Evolutionary conservation across 2,329 filamentous ascomycete genomes (phyloP).

Genomic region (Penicillium sumatraense): DNA sequence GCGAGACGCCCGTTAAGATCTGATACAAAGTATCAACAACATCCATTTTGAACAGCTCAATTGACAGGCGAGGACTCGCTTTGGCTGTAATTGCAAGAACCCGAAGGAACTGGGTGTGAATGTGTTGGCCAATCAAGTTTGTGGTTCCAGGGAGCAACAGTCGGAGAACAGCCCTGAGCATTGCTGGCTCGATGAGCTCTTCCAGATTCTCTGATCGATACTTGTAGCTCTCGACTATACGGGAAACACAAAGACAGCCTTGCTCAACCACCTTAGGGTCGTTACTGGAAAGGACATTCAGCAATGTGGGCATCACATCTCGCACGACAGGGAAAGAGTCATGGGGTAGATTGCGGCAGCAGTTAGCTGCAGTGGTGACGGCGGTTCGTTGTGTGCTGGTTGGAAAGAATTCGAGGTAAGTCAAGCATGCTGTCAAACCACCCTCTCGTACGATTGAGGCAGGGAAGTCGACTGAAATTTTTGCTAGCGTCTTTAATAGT

Average conservation of each 20-base stretch:
- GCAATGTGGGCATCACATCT: slow-evolving; percentile 94
- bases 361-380: slow-evolving; percentile 96
- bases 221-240: slow-evolving; percentile 97
- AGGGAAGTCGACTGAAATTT: slow-evolving; percentile 96
- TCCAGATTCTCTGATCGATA: slow-evolving; percentile 86
- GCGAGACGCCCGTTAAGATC: slow-evolving; percentile 93
- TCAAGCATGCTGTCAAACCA: slow-evolving; percentile 91
- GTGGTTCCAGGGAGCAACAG: slow-evolving; percentile 91
- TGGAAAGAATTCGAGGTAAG: slow-evolving; percentile 95
- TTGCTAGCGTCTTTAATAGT: slow-evolving; percentile 75
- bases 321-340: slow-evolving; percentile 90
- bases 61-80: slow-evolving; percentile 83
- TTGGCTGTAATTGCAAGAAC: slow-evolving; percentile 89
- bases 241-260: slow-evolving; percentile 90
- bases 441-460: slow-evolving; percentile 94
- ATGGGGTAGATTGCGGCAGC: slow-evolving; percentile 93
- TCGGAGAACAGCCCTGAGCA: slow-evolving; percentile 82
- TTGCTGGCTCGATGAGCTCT: slow-evolving; percentile 84
- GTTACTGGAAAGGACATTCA: slow-evolving; percentile 86
- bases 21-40: slow-evolving; percentile 97
- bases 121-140: slow-evolving; percentile 89
- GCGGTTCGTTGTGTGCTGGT: slow-evolving; percentile 96
- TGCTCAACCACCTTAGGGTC: slow-evolving; percentile 98
- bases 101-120: slow-evolving; percentile 94
- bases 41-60: slow-evolving; percentile 92